Evolutionary conservation across 768 basidiomycete genomes (phyloP), one percentile per base, ranked within the genome.

Genomic region (Panus rudis): DNA sequence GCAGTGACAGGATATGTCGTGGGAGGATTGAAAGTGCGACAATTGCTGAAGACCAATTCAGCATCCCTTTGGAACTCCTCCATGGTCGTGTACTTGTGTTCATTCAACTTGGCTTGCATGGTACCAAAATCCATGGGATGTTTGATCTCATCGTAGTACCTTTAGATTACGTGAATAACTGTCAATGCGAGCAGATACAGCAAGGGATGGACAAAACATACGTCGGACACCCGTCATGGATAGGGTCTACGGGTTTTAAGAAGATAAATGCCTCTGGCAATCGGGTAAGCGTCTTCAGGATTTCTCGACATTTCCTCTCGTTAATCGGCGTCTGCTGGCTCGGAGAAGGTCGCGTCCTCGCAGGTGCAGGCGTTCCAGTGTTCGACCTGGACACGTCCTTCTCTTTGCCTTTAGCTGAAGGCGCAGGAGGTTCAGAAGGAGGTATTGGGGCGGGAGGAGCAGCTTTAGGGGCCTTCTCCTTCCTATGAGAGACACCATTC

Each of bases 51-150:
- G 37, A 96, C 76, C 4, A 93, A 76, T 41, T 87, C 80, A 40
- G 88, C 67, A 53, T 97, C 93, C 48, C 72, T 72, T 43, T 72
- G 78, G 48, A 98, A 84, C 0, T 81, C 78, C 40, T 86, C 90
- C 83, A 92, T 89, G 2, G 76, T 82, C 11, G 65, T 51, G 59
- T 98, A 99, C 54, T 75, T 68, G 38, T 72, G 76, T 40, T 75
- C 66, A 28, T 72, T 69, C 47, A 96, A 66, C 56, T 87, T 90
- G 28, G 69, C 65, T 12, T 61, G 61, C 52, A 96, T 86, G 2
- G 93, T 94, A 7, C 78, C 78, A 41, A 97, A 81, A 63, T 97
- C 92, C 94, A 97, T 97, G 5, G 94, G 94, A 51, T 85, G 67
- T 47, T 76, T 65, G 57, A 98, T 94, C 63, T 97, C 94, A 4